Percentiles rank a stretch among this genome's conserved stretches.
Conservation (phyloP, 441 rosid species). For the Erodium moschatum region DNA sequence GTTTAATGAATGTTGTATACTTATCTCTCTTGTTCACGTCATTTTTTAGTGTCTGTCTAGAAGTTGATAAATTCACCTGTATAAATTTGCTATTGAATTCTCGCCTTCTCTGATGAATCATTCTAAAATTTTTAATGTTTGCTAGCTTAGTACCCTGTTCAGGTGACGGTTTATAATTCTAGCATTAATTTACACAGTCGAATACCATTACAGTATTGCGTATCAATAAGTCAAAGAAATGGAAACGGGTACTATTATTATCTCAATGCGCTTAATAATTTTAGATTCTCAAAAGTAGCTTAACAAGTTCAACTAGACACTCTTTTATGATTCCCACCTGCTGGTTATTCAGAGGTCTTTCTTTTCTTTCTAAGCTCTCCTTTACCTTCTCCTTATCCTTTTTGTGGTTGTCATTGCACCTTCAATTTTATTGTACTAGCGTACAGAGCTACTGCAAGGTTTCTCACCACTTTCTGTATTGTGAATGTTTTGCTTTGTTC, state of each 20-base stretch:
- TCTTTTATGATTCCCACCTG: neutral
- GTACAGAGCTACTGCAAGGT: neutral
- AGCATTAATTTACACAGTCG: neutral
- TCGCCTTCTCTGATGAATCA: neutral
- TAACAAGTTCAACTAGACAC: neutral
- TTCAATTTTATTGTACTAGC: neutral
- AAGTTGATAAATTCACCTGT: neutral
- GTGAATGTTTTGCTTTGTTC: neutral
- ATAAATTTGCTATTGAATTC: neutral
- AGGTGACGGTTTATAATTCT: neutral
- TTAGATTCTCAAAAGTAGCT: neutral
- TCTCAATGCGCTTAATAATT: neutral
- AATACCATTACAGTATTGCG: neutral
- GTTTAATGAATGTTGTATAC: neutral
- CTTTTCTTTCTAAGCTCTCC: neutral
- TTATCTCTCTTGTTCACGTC: neutral
- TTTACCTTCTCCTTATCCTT: neutral
- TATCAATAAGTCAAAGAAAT: conserved; percentile 5
- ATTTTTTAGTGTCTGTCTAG: neutral
- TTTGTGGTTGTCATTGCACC: neutral
- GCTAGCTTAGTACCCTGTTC: neutral
- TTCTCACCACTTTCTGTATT: neutral
- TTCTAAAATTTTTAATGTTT: neutral
- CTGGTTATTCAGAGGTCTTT: neutral
- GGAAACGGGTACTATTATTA: neutral